Base-by-base conservation (phyloP, 2,329 filamentous ascomycete species). In the Xylariaceae sp. region DNA sequence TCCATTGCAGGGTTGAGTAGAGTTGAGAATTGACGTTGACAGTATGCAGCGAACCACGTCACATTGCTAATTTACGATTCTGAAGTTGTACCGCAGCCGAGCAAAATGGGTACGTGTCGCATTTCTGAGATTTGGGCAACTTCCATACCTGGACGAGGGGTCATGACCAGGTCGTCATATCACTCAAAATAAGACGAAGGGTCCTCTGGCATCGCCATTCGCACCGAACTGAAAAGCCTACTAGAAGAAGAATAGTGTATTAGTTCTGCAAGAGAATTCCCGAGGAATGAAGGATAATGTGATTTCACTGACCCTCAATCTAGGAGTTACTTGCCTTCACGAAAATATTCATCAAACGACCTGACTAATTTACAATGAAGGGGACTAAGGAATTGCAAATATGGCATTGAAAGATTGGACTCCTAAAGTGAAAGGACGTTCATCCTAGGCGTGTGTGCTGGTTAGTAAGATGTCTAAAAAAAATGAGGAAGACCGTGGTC, bases 121-220 rank as follows among this genome's bases (percentile, higher is more conserved):
- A 45, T 52, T 51, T 48, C 47, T 42, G 49, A 53, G 44, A 42
- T 47, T 52, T 41, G 38, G 48, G 42, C 48, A 48, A 45, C 51
- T 56, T 48, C 56, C 48, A 52, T 52, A 49, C 47, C 43, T 45
- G 32, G 39, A 45, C 55, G 38, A 47, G 39, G 45, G 54, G 53
- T 48, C 42, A 51, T 40, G 56, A 47, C 46, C 57, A 54, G 52
- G 53, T 58, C 52, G 61, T 64, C 55, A 59, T 62, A 58, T 53
- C 56, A 49, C 45, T 49, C 40, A 44, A 56, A 51, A 43, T 45
- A 38, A 42, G 43, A 47, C 48, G 33, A 41, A 45, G 5, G 31
- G 18, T 47, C 18, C 36, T 22, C 44, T 39, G 18, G 31, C 31
- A 39, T 35, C 41, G n/a, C 39, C 40, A 45, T 48, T 47, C 42